Evolutionary conservation across 768 basidiomycete species (phyloP).

Genomic region (Tubosaeta sp.): DNA sequence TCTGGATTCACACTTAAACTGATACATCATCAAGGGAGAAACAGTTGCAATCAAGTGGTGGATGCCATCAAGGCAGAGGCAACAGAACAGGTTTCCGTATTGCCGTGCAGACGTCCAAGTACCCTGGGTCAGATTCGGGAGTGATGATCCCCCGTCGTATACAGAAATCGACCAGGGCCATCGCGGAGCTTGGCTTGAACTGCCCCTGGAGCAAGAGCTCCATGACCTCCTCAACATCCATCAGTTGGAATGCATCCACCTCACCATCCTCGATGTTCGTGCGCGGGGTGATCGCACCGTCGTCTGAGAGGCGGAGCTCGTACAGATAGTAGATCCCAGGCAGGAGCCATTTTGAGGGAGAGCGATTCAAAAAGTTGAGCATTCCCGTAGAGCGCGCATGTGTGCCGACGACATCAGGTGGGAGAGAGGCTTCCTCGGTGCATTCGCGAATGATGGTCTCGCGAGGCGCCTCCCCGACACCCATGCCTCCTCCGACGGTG

Average conservation of each 20-base stretch:
- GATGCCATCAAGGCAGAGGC: constrained; percentile 16
- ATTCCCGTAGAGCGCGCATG: constrained; percentile 34
- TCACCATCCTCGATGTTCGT: constrained; percentile 39
- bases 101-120: constrained; percentile 23
- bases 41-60: not conserved
- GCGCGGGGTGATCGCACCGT: constrained; percentile 31
- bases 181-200: constrained; percentile 42
- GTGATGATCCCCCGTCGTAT: constrained; percentile 32
- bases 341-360: constrained; percentile 40
- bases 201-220: constrained; percentile 29
- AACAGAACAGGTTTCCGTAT: constrained; percentile 16
- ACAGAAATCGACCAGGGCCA: constrained; percentile 41
- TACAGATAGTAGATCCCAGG: constrained; percentile 44
- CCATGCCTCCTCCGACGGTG: constrained; percentile 42
- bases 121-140: constrained; percentile 21
- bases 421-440: constrained; percentile 41
- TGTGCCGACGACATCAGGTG: constrained; percentile 32
- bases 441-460: constrained; percentile 40
- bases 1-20: not conserved
- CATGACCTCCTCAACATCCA: constrained; percentile 33
- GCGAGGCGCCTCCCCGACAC: constrained; percentile 34
- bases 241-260: constrained; percentile 39
- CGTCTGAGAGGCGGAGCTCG: constrained; percentile 37
- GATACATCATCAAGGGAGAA: not conserved
- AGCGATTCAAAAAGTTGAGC: constrained; percentile 40